Evolutionary conservation across 2,329 filamentous ascomycete species (phyloP).

Genomic region (Neoascochyta sp.): DNA sequence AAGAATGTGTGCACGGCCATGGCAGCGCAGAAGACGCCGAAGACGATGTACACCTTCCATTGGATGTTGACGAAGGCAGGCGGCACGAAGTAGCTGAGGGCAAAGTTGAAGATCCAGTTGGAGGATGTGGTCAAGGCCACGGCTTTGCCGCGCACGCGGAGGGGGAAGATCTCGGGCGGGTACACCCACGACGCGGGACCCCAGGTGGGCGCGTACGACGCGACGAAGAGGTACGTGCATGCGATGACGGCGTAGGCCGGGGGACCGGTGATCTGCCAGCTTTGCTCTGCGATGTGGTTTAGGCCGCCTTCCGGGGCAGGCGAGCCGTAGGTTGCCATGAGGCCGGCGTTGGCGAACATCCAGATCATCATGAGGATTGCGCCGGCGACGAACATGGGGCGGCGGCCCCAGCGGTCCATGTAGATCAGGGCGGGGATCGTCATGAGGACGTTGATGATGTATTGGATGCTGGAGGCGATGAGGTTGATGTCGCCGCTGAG

Average conservation of each 20-base stretch:
- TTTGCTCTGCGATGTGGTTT: conserved; percentile 42
- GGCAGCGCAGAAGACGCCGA: conserved; percentile 66
- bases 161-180: conserved; percentile 60
- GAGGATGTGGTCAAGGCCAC: conserved; percentile 58
- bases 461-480: conserved; percentile 66
- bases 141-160: conserved; percentile 61
- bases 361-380: conserved; percentile 61
- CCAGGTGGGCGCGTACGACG: conserved; percentile 64
- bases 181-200: conserved; percentile 58
- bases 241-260: conserved; percentile 56
- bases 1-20: conserved; percentile 69
- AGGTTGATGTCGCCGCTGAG: conserved; percentile 58
- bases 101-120: conserved; percentile 61
- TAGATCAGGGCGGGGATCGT: conserved; percentile 71
- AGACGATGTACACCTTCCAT: conserved; percentile 68
- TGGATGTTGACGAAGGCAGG: conserved; percentile 57
- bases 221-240: conserved; percentile 70
- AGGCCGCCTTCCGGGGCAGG: conserved; percentile 39
- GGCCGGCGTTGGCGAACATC: conserved; percentile 59
- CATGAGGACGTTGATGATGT: conserved; percentile 77
- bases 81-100: conserved; percentile 54
- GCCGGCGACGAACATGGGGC: conserved; percentile 62
- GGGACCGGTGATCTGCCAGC: conserved; percentile 39
- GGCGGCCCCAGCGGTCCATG: conserved; percentile 73
- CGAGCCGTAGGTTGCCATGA: conserved; percentile 59